Percentiles rank a stretch among this genome's conserved stretches.
Evolutionary conservation across 148 eudicot genomes (phyloP).

Genomic region (Agrostemma githago): DNA sequence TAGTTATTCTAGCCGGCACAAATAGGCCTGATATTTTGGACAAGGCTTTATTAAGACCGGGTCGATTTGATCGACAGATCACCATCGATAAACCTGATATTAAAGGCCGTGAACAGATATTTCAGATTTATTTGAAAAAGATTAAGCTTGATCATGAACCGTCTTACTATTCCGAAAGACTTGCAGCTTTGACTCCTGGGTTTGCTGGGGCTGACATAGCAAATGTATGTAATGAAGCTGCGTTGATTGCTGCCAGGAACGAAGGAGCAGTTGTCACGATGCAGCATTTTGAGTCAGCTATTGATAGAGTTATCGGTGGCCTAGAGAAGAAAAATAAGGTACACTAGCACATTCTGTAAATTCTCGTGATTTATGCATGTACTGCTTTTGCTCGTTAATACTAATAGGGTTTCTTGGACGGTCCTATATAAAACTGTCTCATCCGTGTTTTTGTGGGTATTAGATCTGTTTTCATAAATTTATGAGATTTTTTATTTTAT

Average conservation of each 20-base stretch:
- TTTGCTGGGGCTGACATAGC: constrained; percentile 97
- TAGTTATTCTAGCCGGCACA: constrained; percentile 86
- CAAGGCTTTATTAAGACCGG: constrained; percentile 85
- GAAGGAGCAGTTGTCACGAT: constrained; percentile 45
- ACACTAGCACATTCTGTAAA: neutral
- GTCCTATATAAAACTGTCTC: too few species aligned
- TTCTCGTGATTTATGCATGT: neutral
- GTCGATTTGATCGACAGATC: constrained; percentile 82
- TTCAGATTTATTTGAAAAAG: constrained; percentile 73
- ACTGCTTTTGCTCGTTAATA: too few species aligned
- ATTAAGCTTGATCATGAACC: constrained; percentile 77
- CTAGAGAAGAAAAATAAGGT: constrained; percentile 89
- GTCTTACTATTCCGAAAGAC: constrained; percentile 64
- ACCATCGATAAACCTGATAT: constrained; percentile 82
- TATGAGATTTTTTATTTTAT: too few species aligned
- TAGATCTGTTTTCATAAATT: too few species aligned
- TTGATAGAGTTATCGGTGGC: constrained; percentile 86
- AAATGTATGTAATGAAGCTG: constrained; percentile 89
- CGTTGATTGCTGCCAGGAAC: constrained; percentile 74
- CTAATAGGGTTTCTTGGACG: too few species aligned
- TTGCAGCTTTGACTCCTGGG: constrained; percentile 88
- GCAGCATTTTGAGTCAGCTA: constrained; percentile 84
- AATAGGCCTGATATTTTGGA: constrained; percentile 84
- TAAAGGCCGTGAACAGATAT: constrained; percentile 86
- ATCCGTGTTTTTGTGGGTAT: too few species aligned